A percentile compares a stretch with the other conserved stretches of the same genome.
Conservation (phyloP, 192 early-diverging fungal species). For the Gorgonomyces haynaldii region DNA sequence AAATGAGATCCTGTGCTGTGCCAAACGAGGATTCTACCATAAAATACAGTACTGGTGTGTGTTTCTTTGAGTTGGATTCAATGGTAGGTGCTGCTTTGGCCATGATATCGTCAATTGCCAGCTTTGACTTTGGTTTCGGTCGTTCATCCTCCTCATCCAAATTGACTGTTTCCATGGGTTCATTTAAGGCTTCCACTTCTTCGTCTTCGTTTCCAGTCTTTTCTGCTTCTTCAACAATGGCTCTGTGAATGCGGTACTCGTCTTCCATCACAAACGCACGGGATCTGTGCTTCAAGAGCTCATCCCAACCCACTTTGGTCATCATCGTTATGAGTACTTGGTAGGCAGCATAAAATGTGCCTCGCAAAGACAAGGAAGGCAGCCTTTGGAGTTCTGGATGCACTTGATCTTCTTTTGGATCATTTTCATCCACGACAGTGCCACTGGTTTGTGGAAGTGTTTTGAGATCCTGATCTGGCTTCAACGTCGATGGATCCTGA, state of each 20-base stretch:
- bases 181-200: constrained; percentile 20
- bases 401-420: constrained; percentile 40
- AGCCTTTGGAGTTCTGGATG: constrained; percentile 68
- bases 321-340: constrained; percentile 67
- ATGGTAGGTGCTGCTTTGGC: constrained; percentile 25
- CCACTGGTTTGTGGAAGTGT: constrained; percentile 24
- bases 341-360: constrained; percentile 90
- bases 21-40: constrained; percentile 7
- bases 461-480: constrained; percentile 26
- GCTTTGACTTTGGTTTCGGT: constrained; percentile 7
- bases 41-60: too few relatives aligned
- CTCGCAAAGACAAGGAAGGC: constrained; percentile 77
- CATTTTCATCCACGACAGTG: constrained; percentile 35
- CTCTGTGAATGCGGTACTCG: constrained; percentile 71
- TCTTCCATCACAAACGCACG: constrained; percentile 98
- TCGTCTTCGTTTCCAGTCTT: constrained; percentile 20
- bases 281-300: constrained; percentile 74
- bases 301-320: constrained; percentile 88
- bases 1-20: constrained; percentile 28
- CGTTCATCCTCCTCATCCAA: constrained; percentile 15
- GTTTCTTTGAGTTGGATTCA: constrained; percentile 4
- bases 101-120: constrained; percentile 39
- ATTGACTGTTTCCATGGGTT: constrained; percentile 34
- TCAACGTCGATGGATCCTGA: constrained; percentile 50
- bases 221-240: constrained; percentile 55